Conservation (phyloP, 106 monocot species). For the Dioscorea alata region DNA sequence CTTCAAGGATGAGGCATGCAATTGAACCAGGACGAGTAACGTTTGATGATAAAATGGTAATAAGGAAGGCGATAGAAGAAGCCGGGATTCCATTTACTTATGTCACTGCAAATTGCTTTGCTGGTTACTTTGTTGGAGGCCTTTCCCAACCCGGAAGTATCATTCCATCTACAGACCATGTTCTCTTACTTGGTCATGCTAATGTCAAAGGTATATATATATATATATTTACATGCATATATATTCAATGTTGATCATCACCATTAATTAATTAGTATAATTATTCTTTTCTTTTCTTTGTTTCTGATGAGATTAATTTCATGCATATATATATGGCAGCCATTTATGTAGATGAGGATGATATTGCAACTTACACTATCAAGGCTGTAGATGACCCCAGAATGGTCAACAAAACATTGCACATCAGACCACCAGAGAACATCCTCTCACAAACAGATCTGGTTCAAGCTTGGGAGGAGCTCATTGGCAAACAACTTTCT, state of each 20-base stretch:
- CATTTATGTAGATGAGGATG: conserved; percentile 51
- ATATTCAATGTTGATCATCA: not conserved
- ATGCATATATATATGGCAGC: conserved; percentile 13
- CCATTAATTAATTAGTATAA: no score
- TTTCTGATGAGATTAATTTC: no score
- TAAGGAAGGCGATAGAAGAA: conserved; percentile 46
- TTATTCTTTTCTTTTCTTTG: no score
- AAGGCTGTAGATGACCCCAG: conserved; percentile 42
- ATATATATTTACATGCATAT: not conserved
- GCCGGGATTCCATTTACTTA: conserved; percentile 55
- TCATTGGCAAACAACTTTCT: conserved; percentile 37
- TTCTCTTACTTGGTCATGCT: conserved; percentile 36
- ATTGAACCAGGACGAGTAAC: conserved; percentile 31
- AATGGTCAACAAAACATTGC: conserved; percentile 37
- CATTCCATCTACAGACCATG: conserved; percentile 34
- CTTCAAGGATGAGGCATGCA: conserved; percentile 47
- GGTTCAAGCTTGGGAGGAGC: conserved; percentile 46
- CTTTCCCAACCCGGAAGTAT: conserved; percentile 34
- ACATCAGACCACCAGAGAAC: conserved; percentile 49
- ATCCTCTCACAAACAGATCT: conserved; percentile 51
- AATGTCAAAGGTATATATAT: conserved; percentile 34
- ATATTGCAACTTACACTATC: conserved; percentile 47
- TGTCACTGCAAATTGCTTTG: conserved; percentile 48
- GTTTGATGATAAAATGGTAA: conserved; percentile 56
- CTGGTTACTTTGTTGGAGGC: conserved; percentile 56